phyloP scores from a whole-genome alignment of 1,139 yeast genomes.

The Pichiaceae sp. region DNA sequence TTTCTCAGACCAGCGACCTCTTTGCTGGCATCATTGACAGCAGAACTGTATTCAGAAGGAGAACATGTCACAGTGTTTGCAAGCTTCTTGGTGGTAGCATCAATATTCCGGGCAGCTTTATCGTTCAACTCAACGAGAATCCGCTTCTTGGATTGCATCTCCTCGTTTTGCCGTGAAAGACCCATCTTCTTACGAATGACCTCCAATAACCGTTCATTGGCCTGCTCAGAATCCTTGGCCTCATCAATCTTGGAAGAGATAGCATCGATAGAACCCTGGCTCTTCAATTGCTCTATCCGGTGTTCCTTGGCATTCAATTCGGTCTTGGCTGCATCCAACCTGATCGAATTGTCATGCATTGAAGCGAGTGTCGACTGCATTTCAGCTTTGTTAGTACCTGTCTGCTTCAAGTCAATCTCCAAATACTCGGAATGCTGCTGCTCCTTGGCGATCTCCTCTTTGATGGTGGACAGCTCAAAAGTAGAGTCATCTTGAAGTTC shows the following conservation, averaged over 20 bases:
- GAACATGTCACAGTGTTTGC: not conserved
- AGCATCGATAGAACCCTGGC: conserved; percentile 24
- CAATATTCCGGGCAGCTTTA: conserved; percentile 6
- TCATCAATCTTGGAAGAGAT: conserved; percentile 27
- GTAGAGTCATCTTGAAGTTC: not conserved
- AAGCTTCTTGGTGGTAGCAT: not conserved
- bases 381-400: conserved; percentile 26
- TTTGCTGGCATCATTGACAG: not conserved
- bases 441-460: conserved; percentile 32
- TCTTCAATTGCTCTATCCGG: conserved; percentile 25
- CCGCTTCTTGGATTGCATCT: conserved; percentile 42
- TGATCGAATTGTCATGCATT: conserved; percentile 32
- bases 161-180: conserved; percentile 50
- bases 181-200: conserved; percentile 42
- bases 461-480: conserved; percentile 9
- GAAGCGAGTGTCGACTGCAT: conserved; percentile 30
- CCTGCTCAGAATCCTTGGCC: conserved; percentile 34
- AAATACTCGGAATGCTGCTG: conserved; percentile 34
- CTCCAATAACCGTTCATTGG: conserved; percentile 30
- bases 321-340: conserved; percentile 24
- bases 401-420: conserved; percentile 27
- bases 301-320: conserved; percentile 30
- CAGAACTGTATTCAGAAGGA: not conserved
- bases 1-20: conserved; percentile 1
- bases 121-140: conserved; percentile 31